Evolutionary conservation across 2,329 filamentous ascomycete genomes (phyloP).

Genomic region (Coniochaeta sp.): DNA sequence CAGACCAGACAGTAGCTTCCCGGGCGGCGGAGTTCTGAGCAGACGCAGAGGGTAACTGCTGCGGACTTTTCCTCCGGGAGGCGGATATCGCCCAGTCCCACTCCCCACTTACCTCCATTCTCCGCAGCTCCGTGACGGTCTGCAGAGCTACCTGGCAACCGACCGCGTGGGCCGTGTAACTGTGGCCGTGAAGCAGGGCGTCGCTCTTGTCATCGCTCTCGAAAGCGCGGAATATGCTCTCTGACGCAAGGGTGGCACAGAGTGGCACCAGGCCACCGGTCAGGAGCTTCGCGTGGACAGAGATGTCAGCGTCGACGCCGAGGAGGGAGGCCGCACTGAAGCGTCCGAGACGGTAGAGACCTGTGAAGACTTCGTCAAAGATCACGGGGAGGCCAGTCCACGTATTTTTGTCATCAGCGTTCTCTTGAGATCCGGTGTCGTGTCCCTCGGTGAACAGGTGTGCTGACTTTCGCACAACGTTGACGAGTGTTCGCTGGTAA

Average conservation of each 20-base stretch:
- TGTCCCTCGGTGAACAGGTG: slow-evolving; percentile 37
- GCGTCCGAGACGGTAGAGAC: slow-evolving; percentile 72
- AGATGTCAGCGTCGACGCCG: slow-evolving; percentile 61
- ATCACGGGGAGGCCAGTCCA: slow-evolving; percentile 75
- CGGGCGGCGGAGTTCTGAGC: background rate
- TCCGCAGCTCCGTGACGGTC: slow-evolving; percentile 51
- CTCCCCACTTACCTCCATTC: slow-evolving; percentile 45
- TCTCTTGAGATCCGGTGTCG: background rate
- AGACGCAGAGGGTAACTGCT: background rate
- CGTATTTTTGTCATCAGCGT: slow-evolving; percentile 9
- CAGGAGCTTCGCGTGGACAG: slow-evolving; percentile 75
- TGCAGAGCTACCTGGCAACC: slow-evolving; percentile 73
- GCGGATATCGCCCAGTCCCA: slow-evolving; percentile 49
- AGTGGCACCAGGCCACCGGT: slow-evolving; percentile 76
- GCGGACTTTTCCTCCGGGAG: background rate
- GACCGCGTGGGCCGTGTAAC: slow-evolving; percentile 77
- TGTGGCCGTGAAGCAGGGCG: slow-evolving; percentile 76
- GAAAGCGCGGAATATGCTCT: slow-evolving; percentile 67
- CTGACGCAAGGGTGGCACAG: slow-evolving; percentile 66
- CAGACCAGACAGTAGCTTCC: slow-evolving; percentile 24
- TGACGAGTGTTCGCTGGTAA: slow-evolving; percentile 66
- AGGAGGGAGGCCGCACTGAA: slow-evolving; percentile 66
- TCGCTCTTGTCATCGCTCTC: slow-evolving; percentile 66
- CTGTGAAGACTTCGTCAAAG: slow-evolving; percentile 85
- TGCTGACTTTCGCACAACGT: slow-evolving; percentile 54